Evolutionary conservation across 1,284 basidiomycete genomes (phyloP), one percentile per base, ranked within the genome.

Genomic region (Sanghuangporus weigelae): DNA sequence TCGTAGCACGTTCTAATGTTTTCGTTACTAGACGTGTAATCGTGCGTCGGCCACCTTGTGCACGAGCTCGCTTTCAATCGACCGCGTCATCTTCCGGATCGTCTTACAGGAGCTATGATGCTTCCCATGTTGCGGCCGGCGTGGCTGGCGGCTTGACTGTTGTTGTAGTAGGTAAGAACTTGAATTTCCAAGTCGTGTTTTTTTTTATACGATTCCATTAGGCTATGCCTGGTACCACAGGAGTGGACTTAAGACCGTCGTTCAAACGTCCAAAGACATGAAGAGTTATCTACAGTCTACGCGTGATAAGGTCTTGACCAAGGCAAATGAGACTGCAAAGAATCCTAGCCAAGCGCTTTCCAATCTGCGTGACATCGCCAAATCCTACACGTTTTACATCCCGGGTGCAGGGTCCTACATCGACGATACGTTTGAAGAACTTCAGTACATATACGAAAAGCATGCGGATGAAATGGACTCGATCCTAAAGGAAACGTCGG

Each of bases 351-450:
- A 78, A 60, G 77, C 76, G 7, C 69, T 81, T 59, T 68, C 71
- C 31, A 76, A 74, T 70, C 72, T 81, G 40, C 76, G 78, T 55
- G 67, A 65, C 55, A 65, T 76, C 60, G 77, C 78, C 35, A 77
- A 77, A 65, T 75, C 76, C 8, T 81, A 81, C 69, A 74, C 73
- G 42, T 71, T 69, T 39, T 65, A 78, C 66, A 68, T 80, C 57
- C 81, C 80, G 3, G 81, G 81, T 7, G 77, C 75, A 14, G 69
- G 72, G 5, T 61, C 69, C n/a, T 75, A 76, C 65, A 71, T 83
- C 65, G 78, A 82, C 69, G 69, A 73, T 36, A 72, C 74, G 1
- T 81, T 82, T 67, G 76, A 79, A 67, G 70, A 76, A 38, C 70
- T 82, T 55, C 80, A 81, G 62, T 66, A 74, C 50, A 69, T 81